Evolutionary conservation across 2,329 filamentous ascomycete genomes (phyloP).

Genomic region (Ceratocystis alfenasii): DNA sequence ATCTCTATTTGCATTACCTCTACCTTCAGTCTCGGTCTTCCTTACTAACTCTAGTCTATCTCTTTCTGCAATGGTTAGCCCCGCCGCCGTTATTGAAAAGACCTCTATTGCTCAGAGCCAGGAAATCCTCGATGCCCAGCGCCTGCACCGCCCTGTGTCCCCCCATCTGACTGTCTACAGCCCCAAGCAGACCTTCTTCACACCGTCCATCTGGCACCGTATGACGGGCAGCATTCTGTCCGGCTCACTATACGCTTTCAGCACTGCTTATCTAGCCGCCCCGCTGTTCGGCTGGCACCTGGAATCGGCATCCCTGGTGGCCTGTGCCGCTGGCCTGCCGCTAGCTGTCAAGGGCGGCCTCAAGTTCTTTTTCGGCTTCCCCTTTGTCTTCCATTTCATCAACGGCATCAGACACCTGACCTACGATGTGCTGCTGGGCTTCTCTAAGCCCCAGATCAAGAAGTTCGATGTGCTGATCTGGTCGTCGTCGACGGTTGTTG

Average conservation of each 20-base stretch:
- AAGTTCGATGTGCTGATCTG: constrained; percentile 39
- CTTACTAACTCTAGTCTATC: constrained; percentile 14
- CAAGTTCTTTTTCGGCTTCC: constrained; percentile 47
- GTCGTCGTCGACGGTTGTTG: constrained; percentile 34
- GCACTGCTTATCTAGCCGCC: constrained; percentile 65
- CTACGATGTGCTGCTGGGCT: constrained; percentile 42
- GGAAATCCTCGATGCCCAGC: constrained; percentile 67
- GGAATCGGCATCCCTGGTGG: constrained; percentile 47
- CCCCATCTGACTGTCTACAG: constrained; percentile 82
- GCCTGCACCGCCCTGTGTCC: constrained; percentile 65
- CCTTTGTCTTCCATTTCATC: constrained; percentile 46
- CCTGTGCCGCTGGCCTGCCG: constrained; percentile 48
- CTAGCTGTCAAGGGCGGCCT: constrained; percentile 45
- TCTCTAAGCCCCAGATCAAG: constrained; percentile 37
- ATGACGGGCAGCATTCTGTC: constrained; percentile 67
- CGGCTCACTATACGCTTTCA: constrained; percentile 67
- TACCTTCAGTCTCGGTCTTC: not conserved
- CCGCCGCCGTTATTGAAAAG: constrained; percentile 45
- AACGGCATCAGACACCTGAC: constrained; percentile 45
- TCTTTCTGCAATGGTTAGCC: constrained; percentile 28
- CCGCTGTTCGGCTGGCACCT: constrained; percentile 57
- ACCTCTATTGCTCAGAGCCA: constrained; percentile 42
- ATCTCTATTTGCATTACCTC: not conserved
- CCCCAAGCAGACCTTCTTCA: constrained; percentile 74
- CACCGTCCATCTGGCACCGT: constrained; percentile 60